Evolutionary conservation across 768 basidiomycete genomes (phyloP), one percentile per base, ranked within the genome.

Genomic region (Tricholomella constricta): DNA sequence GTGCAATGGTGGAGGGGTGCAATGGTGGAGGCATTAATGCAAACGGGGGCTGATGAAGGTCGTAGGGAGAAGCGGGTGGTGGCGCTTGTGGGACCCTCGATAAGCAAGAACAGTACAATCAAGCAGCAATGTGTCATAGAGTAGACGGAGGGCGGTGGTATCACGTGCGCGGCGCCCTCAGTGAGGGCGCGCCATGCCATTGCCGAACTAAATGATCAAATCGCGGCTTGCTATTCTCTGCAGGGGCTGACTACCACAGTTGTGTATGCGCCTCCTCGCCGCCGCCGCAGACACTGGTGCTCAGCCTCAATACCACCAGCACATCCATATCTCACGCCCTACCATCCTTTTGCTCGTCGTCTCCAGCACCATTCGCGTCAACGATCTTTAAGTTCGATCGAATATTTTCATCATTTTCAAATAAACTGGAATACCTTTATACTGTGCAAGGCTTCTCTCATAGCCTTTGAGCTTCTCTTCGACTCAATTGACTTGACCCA

Each of bases 381-480:
- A 75, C 34, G 70, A 74, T 4, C 57, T 88, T 14, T 76, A n/a
- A n/a, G n/a, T 91, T 38, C 83, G 88, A 17, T 69, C 92, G 8
- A 77, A 80, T n/a, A 84, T 88, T 7, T 74, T 77, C 37, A 88
- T 85, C 51, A 91, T 97, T 98, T 70, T 79, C 86, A 20, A 89
- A 94, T 44, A 89, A 95, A 65, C 82, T 98, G 32, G 94, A 97
- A 67, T 96, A 94, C 65, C 81, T 98, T 1, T 99, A 98, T 68
- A 97, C 96, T 0, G 92, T 91, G 11, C 86, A 89, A 65, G 91
- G 91, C 27, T 83, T 94, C 55, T 89, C 91, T 46, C 88, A 89
- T n/a, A 65, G 88, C 89, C 4, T 93, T 92, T 60, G 90, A 89
- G 59, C 94, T 91, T 66, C 81, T 93, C 5, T 93, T 91, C 62